Evolutionary conservation across 495 filamentous ascomycete species (phyloP), one percentile per base, ranked within the genome.

Genomic region (Daldinia decipiens): DNA sequence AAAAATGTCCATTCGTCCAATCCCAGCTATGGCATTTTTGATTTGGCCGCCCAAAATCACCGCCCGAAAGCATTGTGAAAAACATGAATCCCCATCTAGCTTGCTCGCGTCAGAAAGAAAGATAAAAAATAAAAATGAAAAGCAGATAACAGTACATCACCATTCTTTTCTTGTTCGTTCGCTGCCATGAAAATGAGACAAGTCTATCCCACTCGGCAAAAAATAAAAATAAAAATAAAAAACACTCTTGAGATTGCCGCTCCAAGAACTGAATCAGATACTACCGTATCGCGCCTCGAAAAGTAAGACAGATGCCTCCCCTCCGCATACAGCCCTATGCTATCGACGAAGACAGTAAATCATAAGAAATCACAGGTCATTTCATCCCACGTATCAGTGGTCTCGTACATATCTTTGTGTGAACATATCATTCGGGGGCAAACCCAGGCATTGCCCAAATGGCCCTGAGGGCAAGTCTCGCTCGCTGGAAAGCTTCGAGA

Each of bases 321-420:
- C 21, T 54, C 62, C 38, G 38, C 39, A 21, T n/a, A 47, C 21
- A 21, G 43, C 19, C 43, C 66, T 63, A 66, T 67, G 55, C 50
- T 50, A 39, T 53, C 62, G 40, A 70, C 68, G 17, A 62, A 59
- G 53, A 57, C 59, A 43, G 39, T 50, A 59, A 31, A 61, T 39
- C 68, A 62, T 59, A 50, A 52, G 66, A 75, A 71, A 34, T 67
- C 72, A 66, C 75, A 29, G 60, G 65, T 77, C 73, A 56, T 77
- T 63, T 62, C 64, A 57, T 53, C 62, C 73, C 67, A 65, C 65
- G 56, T 63, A 62, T 43, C 36, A 59, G 66, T 56, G 61, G 61
- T 62, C 39, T 70, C 62, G 31, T 73, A 70, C 68, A 65, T 31
- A 65, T 72, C 43, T 67, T 70, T 56, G 56, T 56, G 50, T 73